Evolutionary conservation across 352 stramenopile genomes (phyloP).

Genomic region (Phytophthora citricola): DNA sequence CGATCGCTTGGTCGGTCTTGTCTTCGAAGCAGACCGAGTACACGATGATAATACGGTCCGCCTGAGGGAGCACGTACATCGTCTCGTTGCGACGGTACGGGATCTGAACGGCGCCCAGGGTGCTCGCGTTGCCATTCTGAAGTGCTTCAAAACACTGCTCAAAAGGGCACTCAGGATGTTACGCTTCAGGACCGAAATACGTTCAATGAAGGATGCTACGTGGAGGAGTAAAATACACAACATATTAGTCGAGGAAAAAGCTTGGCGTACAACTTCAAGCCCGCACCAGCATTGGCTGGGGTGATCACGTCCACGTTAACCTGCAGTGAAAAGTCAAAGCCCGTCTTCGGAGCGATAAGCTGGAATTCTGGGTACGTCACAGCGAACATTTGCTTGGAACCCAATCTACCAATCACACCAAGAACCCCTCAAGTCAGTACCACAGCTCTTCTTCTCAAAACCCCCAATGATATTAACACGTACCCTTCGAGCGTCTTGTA

Average conservation of each 20-base stretch:
- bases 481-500: slow-evolving; percentile 77
- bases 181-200: slow-evolving; percentile 81
- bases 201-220: slow-evolving; percentile 76
- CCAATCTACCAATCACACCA: slow-evolving; percentile 46
- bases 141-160: slow-evolving; percentile 88
- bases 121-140: slow-evolving; percentile 59
- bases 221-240: slow-evolving; percentile 6
- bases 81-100: slow-evolving; percentile 88
- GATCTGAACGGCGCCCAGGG: slow-evolving; percentile 76
- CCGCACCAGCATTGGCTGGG: slow-evolving; percentile 64
- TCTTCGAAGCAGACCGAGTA: slow-evolving; percentile 95
- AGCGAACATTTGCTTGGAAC: slow-evolving; percentile 73
- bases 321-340: slow-evolving; percentile 84
- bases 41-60: slow-evolving; percentile 91
- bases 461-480: not conserved
- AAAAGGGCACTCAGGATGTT: slow-evolving; percentile 82
- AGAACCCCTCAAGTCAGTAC: slow-evolving; percentile 1
- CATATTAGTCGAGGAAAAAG: not conserved
- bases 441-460: not conserved
- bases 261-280: not conserved
- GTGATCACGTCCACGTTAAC: slow-evolving; percentile 84
- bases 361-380: slow-evolving; percentile 80
- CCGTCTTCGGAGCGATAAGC: slow-evolving; percentile 64
- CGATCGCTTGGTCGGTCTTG: slow-evolving; percentile 92
- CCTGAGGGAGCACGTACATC: slow-evolving; percentile 87